Conservation (phyloP, 2,329 filamentous ascomycete species). For the Colletotrichum echinochloae region DNA sequence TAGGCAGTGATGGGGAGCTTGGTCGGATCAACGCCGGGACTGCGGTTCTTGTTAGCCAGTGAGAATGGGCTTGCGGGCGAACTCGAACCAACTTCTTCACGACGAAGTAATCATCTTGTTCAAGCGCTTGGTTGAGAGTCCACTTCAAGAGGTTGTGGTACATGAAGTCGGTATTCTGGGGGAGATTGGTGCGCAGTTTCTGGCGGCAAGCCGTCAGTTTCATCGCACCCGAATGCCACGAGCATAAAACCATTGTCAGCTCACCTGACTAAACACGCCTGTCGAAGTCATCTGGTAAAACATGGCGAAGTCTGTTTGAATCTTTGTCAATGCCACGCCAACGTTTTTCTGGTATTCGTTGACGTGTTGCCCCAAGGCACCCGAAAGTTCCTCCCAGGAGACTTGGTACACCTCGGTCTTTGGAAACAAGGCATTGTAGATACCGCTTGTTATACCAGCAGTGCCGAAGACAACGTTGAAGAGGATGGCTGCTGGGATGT, state of each 20-base stretch:
- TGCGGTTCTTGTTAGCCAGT: not conserved
- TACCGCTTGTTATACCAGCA: not conserved
- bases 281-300: not conserved
- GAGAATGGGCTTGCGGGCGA: no score
- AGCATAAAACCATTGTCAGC: not conserved
- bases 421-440: slow-evolving; percentile 11
- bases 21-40: slow-evolving; percentile 18
- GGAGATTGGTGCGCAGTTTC: slow-evolving; percentile 9
- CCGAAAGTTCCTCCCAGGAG: slow-evolving; percentile 17
- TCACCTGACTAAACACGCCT: slow-evolving; percentile 17
- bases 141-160: slow-evolving; percentile 26
- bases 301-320: slow-evolving; percentile 19
- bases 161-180: slow-evolving; percentile 23
- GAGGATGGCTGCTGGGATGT: not conserved
- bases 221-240: fast-evolving
- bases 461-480: slow-evolving; percentile 1
- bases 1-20: slow-evolving; percentile 19
- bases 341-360: slow-evolving; percentile 26
- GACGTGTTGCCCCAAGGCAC: not conserved
- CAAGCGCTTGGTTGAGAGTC: slow-evolving; percentile 11
- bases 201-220: not conserved
- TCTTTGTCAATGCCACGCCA: slow-evolving; percentile 11
- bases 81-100: slow-evolving; percentile 19
- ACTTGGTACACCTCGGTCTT: not conserved
- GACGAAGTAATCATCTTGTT: slow-evolving; percentile 9